phyloP scores from a whole-genome alignment of 179 eudicot species.

The Actinidia chinensis region DNA sequence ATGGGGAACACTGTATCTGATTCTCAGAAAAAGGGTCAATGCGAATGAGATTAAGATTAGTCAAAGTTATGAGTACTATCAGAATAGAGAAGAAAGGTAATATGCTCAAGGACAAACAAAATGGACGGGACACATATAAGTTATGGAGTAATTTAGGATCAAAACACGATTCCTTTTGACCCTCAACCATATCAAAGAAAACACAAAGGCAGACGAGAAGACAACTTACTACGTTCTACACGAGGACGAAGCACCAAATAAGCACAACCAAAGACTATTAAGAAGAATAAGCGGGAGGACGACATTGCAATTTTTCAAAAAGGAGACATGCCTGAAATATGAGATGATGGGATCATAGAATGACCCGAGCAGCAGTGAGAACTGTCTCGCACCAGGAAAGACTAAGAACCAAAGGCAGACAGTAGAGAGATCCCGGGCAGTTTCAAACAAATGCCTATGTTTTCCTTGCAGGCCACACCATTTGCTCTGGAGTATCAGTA shows the following conservation, averaged over 20 bases:
- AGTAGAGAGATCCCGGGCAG: too few relatives aligned
- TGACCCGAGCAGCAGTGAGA: too few relatives aligned
- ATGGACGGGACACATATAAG: neutral
- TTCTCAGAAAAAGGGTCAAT: neutral
- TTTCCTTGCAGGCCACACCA: too few relatives aligned
- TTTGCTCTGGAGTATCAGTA: too few relatives aligned
- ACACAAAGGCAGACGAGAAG: neutral
- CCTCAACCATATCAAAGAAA: neutral
- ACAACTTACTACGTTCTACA: neutral
- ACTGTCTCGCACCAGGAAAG: too few relatives aligned
- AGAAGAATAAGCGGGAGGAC: neutral
- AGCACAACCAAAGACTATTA: too few relatives aligned
- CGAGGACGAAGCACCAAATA: constrained; percentile 6
- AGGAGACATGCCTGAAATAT: neutral
- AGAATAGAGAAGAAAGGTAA: neutral
- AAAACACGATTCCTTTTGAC: too few relatives aligned
- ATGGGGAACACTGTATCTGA: too few relatives aligned
- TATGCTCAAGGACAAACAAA: too few relatives aligned
- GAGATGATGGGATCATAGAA: neutral
- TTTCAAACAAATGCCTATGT: too few relatives aligned
- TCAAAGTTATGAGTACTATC: neutral
- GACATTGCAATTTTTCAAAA: neutral
- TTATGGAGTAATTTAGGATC: neutral
- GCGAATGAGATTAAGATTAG: neutral
- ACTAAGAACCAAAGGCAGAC: too few relatives aligned